phyloP scores from a whole-genome alignment of 305 asterid species.

The Petunia hybrid region DNA sequence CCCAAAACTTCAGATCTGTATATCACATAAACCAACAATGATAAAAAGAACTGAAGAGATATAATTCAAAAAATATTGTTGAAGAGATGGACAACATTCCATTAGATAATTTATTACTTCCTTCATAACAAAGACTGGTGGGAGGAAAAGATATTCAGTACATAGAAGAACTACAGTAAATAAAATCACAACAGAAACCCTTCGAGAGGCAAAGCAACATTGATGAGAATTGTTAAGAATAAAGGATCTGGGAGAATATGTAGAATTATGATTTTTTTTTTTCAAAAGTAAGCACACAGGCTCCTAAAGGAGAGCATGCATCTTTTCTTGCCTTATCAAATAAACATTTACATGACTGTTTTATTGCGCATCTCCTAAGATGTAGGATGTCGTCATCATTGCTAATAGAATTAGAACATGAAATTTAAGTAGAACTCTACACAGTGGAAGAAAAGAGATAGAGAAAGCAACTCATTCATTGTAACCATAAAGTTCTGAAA shows the following conservation, averaged over 20 bases:
- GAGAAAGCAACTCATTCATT: background rate
- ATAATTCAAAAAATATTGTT: slow-evolving; percentile 16
- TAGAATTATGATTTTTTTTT: background rate
- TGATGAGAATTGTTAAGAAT: background rate
- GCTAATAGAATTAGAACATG: background rate
- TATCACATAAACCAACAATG: slow-evolving; percentile 31
- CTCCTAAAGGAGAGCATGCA: slow-evolving; percentile 3
- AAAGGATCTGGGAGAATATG: background rate
- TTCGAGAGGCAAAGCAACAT: slow-evolving; percentile 10
- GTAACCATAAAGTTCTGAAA: background rate
- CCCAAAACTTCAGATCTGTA: slow-evolving; percentile 90
- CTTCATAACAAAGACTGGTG: background rate
- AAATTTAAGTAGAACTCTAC: background rate
- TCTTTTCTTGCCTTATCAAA: background rate
- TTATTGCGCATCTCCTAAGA: background rate
- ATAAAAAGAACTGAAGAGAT: background rate
- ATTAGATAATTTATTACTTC: background rate
- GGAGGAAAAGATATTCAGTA: slow-evolving; percentile 18
- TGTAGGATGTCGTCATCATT: background rate
- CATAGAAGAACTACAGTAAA: background rate
- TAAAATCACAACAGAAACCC: background rate
- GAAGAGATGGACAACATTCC: slow-evolving; percentile 16
- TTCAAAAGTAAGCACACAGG: background rate
- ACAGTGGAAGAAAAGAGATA: background rate
- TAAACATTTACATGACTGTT: background rate